Percentiles rank a stretch among this genome's conserved stretches.
Evolutionary conservation across 1,139 yeast genomes (phyloP).

Genomic region (Scheffersomyces insectosa): DNA sequence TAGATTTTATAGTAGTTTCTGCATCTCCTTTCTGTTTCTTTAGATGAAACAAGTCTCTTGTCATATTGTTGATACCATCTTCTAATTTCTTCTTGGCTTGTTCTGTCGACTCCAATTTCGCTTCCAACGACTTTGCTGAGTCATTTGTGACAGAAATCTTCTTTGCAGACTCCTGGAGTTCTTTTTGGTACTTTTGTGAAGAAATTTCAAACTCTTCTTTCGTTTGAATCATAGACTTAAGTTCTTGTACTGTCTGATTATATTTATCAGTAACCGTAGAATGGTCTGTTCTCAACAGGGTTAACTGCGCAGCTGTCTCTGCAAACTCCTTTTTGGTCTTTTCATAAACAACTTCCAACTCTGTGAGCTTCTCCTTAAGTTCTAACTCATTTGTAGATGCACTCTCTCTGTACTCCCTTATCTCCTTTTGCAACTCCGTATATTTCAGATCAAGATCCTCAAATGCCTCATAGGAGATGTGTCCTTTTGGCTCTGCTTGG

Average conservation of each 20-base stretch:
- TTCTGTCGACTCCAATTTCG: conserved; percentile 30
- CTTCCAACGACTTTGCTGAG: conserved; percentile 20
- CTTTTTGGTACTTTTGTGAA: conserved; percentile 28
- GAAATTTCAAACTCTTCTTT: conserved; percentile 23
- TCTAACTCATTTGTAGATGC: conserved; percentile 24
- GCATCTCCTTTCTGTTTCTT: conserved; percentile 58
- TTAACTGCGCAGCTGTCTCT: conserved; percentile 3
- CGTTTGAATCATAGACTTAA: conserved; percentile 10
- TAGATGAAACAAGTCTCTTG: conserved; percentile 71
- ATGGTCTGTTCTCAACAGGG: conserved; percentile 19
- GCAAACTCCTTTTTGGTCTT: conserved; percentile 36
- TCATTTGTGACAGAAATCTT: conserved; percentile 23
- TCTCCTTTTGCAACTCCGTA: conserved; percentile 22
- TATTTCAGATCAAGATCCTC: conserved; percentile 59
- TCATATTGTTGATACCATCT: conserved; percentile 88
- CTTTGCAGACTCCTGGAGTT: conserved; percentile 31
- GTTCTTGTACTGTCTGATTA: conserved; percentile 7
- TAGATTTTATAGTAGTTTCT: conserved; percentile 42
- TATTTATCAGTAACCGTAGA: conserved; percentile 3
- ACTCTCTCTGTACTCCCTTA: conserved; percentile 24
- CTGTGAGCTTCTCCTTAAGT: conserved; percentile 27
- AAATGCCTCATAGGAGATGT: conserved; percentile 67
- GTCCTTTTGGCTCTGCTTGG: conserved; percentile 62
- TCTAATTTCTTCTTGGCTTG: conserved; percentile 69
- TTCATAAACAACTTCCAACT: conserved; percentile 34